Evolutionary conservation across 2,329 filamentous ascomycete genomes (phyloP).

Genomic region (Verruconis gallopava): DNA sequence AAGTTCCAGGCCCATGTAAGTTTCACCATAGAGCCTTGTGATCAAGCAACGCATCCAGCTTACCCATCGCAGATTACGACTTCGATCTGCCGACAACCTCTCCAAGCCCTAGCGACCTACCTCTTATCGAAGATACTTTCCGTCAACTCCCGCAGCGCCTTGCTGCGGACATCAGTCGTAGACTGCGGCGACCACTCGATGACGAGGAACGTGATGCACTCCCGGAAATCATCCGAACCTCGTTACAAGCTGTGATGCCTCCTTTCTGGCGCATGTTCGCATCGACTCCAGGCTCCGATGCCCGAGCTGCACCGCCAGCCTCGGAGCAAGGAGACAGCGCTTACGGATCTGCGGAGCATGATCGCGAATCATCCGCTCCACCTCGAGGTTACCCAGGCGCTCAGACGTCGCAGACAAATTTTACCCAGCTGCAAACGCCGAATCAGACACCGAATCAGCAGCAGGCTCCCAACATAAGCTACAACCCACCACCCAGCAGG

Average conservation of each 20-base stretch:
- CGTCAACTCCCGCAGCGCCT: conserved; percentile 6
- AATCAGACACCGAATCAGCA: background rate
- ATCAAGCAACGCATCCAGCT: background rate
- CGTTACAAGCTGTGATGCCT: conserved; percentile 7
- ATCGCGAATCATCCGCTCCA: background rate
- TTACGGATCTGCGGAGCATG: conserved; percentile 3
- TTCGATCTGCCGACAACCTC: conserved; percentile 7
- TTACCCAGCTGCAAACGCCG: background rate
- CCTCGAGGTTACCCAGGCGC: background rate
- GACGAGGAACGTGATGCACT: conserved; percentile 6
- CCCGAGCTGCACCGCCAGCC: conserved; percentile 3
- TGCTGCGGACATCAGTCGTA: conserved; percentile 6
- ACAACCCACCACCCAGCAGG: background rate
- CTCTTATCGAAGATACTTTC: conserved; percentile 6
- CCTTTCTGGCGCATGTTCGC: conserved; percentile 7
- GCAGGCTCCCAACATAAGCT: background rate
- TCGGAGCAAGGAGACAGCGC: conserved; percentile 8
- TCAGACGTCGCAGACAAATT: background rate
- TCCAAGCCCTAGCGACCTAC: conserved; percentile 6
- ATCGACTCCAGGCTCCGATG: background rate
- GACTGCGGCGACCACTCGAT: conserved; percentile 2
- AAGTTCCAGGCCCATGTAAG: conserved; percentile 8
- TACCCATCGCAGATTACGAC: conserved; percentile 4
- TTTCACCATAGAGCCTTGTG: background rate
- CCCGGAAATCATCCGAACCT: conserved; percentile 6